phyloP scores from a whole-genome alignment of 148 eudicot species.

The Rhododendron simsii region DNA sequence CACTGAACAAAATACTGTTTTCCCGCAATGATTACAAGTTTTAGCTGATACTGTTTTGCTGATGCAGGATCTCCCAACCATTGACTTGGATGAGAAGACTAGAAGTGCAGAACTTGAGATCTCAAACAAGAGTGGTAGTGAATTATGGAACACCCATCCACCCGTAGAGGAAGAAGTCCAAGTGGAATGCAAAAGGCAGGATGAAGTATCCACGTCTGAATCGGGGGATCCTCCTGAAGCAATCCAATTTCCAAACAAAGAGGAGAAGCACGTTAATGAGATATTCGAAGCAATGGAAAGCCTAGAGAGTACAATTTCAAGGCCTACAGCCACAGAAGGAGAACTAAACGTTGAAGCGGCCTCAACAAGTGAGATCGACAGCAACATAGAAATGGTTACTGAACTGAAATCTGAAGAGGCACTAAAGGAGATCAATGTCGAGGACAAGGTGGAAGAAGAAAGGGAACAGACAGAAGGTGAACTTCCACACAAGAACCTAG shows the following conservation, averaged over 20 bases:
- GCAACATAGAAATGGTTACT: not conserved
- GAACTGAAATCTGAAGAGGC: slow-evolving; percentile 4
- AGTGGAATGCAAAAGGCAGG: not conserved
- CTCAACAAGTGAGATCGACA: slow-evolving; percentile 1
- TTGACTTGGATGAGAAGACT: slow-evolving; percentile 6
- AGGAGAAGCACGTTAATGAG: slow-evolving; percentile 5
- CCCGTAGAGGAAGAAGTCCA: slow-evolving; percentile 5
- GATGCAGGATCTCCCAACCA: slow-evolving; percentile 11
- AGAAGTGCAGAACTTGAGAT: slow-evolving; percentile 3
- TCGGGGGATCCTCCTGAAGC: slow-evolving; percentile 5
- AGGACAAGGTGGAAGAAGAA: not conserved
- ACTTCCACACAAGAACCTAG: not conserved
- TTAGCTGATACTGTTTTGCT: not conserved
- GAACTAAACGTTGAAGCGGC: not conserved
- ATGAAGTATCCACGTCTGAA: not conserved
- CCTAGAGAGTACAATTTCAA: slow-evolving; percentile 4
- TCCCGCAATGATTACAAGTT: not conserved
- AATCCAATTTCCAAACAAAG: not conserved
- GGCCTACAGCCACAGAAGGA: slow-evolving; percentile 11
- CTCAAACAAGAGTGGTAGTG: slow-evolving; percentile 7
- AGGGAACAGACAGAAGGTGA: not conserved
- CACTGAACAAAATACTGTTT: not conserved
- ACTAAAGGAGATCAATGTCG: slow-evolving; percentile 1
- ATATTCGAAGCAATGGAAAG: slow-evolving; percentile 1
- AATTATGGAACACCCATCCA: slow-evolving; percentile 9